Evolutionary conservation across 768 basidiomycete genomes (phyloP).

Genomic region (Tremella fuciformis): DNA sequence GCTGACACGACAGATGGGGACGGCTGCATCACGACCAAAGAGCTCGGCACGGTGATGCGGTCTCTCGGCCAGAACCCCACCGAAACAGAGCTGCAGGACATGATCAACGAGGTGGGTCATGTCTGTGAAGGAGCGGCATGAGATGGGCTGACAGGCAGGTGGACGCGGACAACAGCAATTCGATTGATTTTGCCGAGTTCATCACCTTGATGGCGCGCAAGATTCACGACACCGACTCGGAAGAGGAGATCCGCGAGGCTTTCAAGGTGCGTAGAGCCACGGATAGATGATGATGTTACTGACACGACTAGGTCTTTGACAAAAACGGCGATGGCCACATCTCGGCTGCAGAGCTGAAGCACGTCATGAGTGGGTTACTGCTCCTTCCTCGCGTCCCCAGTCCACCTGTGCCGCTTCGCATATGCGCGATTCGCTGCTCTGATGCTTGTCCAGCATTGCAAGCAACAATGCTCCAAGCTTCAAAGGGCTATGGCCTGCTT

Average conservation of each 20-base stretch:
- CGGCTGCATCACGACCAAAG: constrained; percentile 85
- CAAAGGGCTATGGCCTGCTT: constrained; percentile 1
- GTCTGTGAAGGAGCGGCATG: background rate
- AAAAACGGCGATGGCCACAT: constrained; percentile 93
- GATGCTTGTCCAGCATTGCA: background rate
- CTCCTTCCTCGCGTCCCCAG: background rate
- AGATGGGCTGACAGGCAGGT: constrained; percentile 53
- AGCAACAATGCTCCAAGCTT: background rate
- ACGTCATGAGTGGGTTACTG: constrained; percentile 85
- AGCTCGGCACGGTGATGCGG: constrained; percentile 91
- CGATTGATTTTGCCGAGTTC: constrained; percentile 82
- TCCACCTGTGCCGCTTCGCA: background rate
- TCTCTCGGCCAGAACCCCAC: constrained; percentile 90
- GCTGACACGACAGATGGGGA: constrained; percentile 62
- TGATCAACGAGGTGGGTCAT: constrained; percentile 77
- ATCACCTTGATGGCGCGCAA: constrained; percentile 79
- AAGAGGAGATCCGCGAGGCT: constrained; percentile 93
- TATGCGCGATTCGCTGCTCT: constrained; percentile 3
- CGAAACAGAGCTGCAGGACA: constrained; percentile 84
- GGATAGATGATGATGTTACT: background rate
- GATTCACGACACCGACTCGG: constrained; percentile 86
- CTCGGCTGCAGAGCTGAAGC: constrained; percentile 76
- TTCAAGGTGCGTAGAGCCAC: constrained; percentile 66
- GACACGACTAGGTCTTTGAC: constrained; percentile 62
- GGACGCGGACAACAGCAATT: constrained; percentile 81